Evolutionary conservation across 2,329 filamentous ascomycete genomes (phyloP).

Genomic region (Xylariaceae sp.): DNA sequence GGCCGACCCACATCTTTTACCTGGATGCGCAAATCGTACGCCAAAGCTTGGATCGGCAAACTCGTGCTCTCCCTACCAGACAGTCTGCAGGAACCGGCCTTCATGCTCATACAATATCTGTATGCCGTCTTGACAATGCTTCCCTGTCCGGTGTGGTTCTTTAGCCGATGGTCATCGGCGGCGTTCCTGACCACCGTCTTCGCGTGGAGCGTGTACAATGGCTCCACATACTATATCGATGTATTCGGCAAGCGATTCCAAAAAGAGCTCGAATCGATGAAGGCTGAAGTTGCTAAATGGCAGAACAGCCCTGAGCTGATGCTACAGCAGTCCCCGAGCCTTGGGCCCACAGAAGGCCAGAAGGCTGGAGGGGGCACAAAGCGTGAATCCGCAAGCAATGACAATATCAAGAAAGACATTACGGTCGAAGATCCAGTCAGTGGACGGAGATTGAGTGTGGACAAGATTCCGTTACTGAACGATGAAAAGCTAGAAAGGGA

Average conservation of each 20-base stretch:
- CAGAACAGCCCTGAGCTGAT: slow-evolving; percentile 57
- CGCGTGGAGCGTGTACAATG: slow-evolving; percentile 92
- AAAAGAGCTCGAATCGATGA: slow-evolving; percentile 87
- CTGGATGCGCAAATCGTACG: slow-evolving; percentile 89
- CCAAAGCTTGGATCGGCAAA: slow-evolving; percentile 83
- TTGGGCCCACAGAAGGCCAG: slow-evolving; percentile 30
- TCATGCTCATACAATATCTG: slow-evolving; percentile 92
- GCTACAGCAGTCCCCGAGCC: slow-evolving; percentile 32
- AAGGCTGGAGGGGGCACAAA: slow-evolving; percentile 14
- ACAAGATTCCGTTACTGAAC: slow-evolving; percentile 54
- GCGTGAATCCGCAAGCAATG: slow-evolving; percentile 9
- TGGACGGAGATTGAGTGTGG: slow-evolving; percentile 33
- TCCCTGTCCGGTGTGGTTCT: slow-evolving; percentile 93
- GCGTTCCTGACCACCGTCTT: slow-evolving; percentile 79
- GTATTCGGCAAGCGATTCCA: slow-evolving; percentile 96
- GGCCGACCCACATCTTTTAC: slow-evolving; percentile 96
- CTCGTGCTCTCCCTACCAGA: slow-evolving; percentile 75
- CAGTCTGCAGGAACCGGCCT: slow-evolving; percentile 76
- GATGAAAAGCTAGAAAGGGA: slow-evolving; percentile 35
- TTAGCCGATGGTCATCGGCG: slow-evolving; percentile 75
- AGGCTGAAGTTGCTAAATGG: slow-evolving; percentile 85
- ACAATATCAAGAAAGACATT: slow-evolving; percentile 17
- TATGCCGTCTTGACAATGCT: slow-evolving; percentile 93
- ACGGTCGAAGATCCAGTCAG: slow-evolving; percentile 23
- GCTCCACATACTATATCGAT: slow-evolving; percentile 96